Conservation (phyloP, 1,284 basidiomycete species). For the Thelephora terrestris region DNA sequence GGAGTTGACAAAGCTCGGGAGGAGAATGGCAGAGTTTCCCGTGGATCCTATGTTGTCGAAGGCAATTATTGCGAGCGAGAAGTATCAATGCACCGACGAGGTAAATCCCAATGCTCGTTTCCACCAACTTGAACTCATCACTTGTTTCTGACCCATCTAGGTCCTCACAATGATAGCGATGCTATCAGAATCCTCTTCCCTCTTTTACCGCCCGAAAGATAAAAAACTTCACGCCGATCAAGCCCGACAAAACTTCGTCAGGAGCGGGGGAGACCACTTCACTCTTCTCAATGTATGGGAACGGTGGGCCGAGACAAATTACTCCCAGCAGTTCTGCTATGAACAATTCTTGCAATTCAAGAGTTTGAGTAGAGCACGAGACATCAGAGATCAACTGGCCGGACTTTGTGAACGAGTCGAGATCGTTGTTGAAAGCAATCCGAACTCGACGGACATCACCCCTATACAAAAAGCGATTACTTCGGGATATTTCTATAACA, state of each 20-base stretch:
- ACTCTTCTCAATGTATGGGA: conserved; percentile 96
- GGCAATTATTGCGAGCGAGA: conserved; percentile 91
- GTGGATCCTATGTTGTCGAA: conserved; percentile 98
- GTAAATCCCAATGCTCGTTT: conserved; percentile 27
- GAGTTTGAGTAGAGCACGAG: conserved; percentile 85
- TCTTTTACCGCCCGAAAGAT: conserved; percentile 97
- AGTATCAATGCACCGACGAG: conserved; percentile 95
- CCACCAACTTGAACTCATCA: background rate
- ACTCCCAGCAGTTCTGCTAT: conserved; percentile 90
- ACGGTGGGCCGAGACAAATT: conserved; percentile 96
- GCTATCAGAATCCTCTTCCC: conserved; percentile 90
- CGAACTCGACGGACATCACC: conserved; percentile 85
- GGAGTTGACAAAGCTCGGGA: conserved; percentile 90
- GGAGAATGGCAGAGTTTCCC: conserved; percentile 98
- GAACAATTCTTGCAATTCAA: conserved; percentile 99
- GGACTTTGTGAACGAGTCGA: conserved; percentile 95
- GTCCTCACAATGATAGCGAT: conserved; percentile 95
- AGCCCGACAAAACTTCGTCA: conserved; percentile 93
- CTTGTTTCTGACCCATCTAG: conserved; percentile 25
- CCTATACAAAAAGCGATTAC: conserved; percentile 93
- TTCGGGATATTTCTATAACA: conserved; percentile 95
- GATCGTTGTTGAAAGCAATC: conserved; percentile 78
- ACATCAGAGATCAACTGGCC: conserved; percentile 94
- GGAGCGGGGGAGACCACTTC: conserved; percentile 95
- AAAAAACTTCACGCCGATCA: conserved; percentile 94